These are phyloP conservation scores for Lactuca sativa DNA, from an alignment of 129 eudicot species.

Conservation along the genomic window DNA sequence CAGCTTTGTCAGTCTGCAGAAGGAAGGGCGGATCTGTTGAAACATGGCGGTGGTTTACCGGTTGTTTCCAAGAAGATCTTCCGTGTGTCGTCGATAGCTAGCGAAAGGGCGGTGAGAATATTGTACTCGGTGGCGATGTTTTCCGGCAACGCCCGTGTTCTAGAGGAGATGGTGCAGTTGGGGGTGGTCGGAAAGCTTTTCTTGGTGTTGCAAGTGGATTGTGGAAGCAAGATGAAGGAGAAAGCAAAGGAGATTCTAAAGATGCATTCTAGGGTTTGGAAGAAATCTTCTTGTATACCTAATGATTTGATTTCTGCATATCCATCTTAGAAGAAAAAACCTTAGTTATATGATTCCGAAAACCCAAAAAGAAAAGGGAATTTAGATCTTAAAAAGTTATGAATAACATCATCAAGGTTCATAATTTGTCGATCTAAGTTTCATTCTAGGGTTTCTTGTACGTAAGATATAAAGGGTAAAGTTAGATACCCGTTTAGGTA, in stretches of 20 bases:
- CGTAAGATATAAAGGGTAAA: neutral
- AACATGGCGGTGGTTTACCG: conserved; percentile 61
- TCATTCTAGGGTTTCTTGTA: conserved; percentile 8
- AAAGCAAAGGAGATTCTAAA: conserved; percentile 58
- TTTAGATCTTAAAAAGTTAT: neutral
- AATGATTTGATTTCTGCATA: conserved; percentile 16
- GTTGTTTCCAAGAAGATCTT: conserved; percentile 70
- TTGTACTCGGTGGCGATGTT: conserved; percentile 47
- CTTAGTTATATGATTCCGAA: neutral
- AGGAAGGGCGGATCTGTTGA: conserved; percentile 57
- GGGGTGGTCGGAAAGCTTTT: conserved; percentile 59
- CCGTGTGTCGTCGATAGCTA: conserved; percentile 51
- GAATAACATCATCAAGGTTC: neutral
- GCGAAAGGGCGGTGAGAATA: conserved; percentile 57
- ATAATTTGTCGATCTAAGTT: neutral
- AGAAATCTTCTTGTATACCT: conserved; percentile 53
- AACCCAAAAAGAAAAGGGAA: neutral
- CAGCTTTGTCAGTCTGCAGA: conserved; percentile 56
- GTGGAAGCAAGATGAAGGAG: conserved; percentile 61
- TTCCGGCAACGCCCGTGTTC: conserved; percentile 38
- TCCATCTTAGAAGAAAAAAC: conserved; percentile 22
- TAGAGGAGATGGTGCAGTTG: conserved; percentile 61
- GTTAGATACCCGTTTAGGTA: conserved; percentile 12
- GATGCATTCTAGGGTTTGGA: conserved; percentile 60
- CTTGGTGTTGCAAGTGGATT: conserved; percentile 57